Evolutionary conservation across 2,329 filamentous ascomycete species (phyloP).

Genomic region (Scolecobasidium constrictum): DNA sequence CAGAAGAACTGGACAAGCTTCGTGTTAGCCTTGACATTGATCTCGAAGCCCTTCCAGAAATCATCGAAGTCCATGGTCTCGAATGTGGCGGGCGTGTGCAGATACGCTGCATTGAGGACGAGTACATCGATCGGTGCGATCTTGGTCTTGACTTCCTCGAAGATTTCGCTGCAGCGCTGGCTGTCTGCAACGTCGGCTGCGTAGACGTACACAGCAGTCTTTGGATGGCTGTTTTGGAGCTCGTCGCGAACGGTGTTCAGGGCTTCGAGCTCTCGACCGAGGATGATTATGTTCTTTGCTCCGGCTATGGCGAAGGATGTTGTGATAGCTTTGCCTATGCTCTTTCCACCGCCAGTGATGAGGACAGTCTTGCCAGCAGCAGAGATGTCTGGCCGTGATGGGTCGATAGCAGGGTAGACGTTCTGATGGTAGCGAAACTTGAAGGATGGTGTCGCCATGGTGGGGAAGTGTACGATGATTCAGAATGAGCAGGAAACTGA

Average conservation of each 20-base stretch:
- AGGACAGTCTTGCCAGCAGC: conserved; percentile 29
- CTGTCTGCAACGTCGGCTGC: neutral
- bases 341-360: conserved; percentile 34
- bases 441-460: too few species aligned
- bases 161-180: too few species aligned
- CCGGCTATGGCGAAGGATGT: conserved; percentile 33
- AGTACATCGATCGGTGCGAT: conserved; percentile 14
- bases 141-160: neutral
- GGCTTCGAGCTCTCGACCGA: conserved; percentile 25
- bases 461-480: too few species aligned
- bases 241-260: neutral
- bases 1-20: too few species aligned
- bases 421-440: conserved; percentile 22
- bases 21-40: too few species aligned
- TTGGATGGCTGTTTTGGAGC: neutral
- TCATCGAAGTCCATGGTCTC: too few species aligned
- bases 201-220: neutral
- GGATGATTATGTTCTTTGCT: conserved; percentile 31
- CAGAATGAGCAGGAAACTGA: too few species aligned
- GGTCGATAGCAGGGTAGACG: conserved; percentile 27
- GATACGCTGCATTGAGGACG: conserved; percentile 38
- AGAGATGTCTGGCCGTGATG: conserved; percentile 28
- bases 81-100: too few species aligned
- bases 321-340: conserved; percentile 35
- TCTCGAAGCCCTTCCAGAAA: too few species aligned